Percentiles rank a stretch among this genome's conserved stretches.
phyloP scores from a whole-genome alignment of 2,329 filamentous ascomycete genomes.

The Sarocladiaceae sp. region DNA sequence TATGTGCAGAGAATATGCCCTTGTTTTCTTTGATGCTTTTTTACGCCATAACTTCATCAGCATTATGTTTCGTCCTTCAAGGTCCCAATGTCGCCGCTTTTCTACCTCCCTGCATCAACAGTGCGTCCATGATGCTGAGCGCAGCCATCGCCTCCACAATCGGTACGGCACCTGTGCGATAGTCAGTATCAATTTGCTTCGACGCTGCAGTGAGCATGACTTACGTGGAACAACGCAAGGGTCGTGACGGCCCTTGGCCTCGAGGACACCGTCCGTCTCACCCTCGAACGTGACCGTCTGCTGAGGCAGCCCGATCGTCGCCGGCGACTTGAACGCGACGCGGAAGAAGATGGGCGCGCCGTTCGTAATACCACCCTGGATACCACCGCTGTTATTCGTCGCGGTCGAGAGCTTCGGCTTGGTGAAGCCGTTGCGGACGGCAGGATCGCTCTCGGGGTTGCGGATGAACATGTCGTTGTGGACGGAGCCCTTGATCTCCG shows the following conservation, averaged over 20 bases:
- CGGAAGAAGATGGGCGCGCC: slow-evolving; percentile 92
- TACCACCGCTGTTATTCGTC: slow-evolving; percentile 92
- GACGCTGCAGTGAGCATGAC: background rate
- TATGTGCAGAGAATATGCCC: no score
- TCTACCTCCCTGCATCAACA: slow-evolving; percentile 2
- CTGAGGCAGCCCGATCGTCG: slow-evolving; percentile 88
- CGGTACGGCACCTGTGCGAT: slow-evolving; percentile 54
- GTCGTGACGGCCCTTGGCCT: slow-evolving; percentile 91
- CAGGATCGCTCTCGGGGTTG: slow-evolving; percentile 36
- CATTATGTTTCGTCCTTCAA: background rate
- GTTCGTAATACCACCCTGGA: slow-evolving; percentile 94
- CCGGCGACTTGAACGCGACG: slow-evolving; percentile 89
- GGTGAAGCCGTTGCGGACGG: slow-evolving; percentile 35
- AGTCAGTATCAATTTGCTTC: background rate
- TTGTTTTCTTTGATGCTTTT: no score
- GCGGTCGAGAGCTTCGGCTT: slow-evolving; percentile 68
- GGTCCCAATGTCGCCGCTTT: background rate
- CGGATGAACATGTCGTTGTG: slow-evolving; percentile 66
- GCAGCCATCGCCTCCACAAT: slow-evolving; percentile 91
- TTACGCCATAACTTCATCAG: no score
- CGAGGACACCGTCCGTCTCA: slow-evolving; percentile 62
- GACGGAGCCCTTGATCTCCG: slow-evolving; percentile 76
- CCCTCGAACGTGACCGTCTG: slow-evolving; percentile 75
- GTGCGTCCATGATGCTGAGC: slow-evolving; percentile 76
- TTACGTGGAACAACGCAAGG: slow-evolving; percentile 79